Evolutionary conservation across 495 filamentous ascomycete species (phyloP).

Genomic region (Annulohypoxylon stygium): DNA sequence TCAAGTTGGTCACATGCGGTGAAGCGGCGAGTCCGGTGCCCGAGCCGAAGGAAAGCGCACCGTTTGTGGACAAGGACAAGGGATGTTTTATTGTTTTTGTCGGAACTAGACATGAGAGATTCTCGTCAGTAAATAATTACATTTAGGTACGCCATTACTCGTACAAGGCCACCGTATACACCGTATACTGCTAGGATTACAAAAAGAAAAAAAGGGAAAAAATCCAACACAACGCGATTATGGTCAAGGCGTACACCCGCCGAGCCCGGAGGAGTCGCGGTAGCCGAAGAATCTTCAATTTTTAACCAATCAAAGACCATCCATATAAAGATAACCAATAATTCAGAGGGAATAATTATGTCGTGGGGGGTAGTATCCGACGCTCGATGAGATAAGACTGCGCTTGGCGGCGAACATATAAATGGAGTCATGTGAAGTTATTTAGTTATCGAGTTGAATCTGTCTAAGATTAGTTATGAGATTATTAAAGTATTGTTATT

Average conservation of each 20-base stretch:
- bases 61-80: constrained; percentile 23
- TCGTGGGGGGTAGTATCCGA: constrained; percentile 44
- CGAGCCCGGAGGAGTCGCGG: constrained; percentile 45
- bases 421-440: constrained; percentile 41
- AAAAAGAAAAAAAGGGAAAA: constrained; percentile 11
- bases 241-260: constrained; percentile 31
- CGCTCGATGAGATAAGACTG: constrained; percentile 21
- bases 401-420: constrained; percentile 35
- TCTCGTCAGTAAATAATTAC: background rate
- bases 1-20: constrained; percentile 49
- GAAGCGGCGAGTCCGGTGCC: constrained; percentile 29
- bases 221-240: constrained; percentile 35
- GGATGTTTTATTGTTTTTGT: background rate
- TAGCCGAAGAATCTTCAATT: constrained; percentile 47
- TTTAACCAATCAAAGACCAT: constrained; percentile 31
- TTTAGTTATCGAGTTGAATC: constrained; percentile 7
- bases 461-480: constrained; percentile 3
- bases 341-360: background rate
- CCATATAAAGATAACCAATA: constrained; percentile 38
- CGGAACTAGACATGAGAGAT: background rate
- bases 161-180: constrained; percentile 3
- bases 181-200: background rate
- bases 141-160: constrained; percentile 6
- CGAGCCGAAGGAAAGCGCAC: constrained; percentile 52
- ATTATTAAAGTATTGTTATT: constrained; percentile 22